Evolutionary conservation across 2,329 filamentous ascomycete genomes (phyloP).

Genomic region (Calonectria fujianensis): DNA sequence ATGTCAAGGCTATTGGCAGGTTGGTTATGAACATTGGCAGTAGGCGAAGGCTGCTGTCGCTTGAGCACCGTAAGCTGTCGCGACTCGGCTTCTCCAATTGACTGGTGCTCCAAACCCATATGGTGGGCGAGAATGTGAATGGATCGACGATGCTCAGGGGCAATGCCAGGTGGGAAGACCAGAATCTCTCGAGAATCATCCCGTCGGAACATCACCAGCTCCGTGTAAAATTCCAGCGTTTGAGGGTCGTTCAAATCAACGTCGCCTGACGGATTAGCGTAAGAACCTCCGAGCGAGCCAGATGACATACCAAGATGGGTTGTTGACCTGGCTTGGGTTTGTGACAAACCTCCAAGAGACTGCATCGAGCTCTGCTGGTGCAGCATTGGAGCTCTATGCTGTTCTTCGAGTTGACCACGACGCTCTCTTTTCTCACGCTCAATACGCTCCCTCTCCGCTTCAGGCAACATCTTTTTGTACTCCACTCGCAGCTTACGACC

Average conservation of each 20-base stretch:
- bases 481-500: constrained; percentile 96
- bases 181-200: constrained; percentile 85
- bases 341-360: constrained; percentile 81
- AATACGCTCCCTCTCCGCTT: constrained; percentile 95
- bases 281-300: constrained; percentile 32
- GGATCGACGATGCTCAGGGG: constrained; percentile 89
- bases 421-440: constrained; percentile 98
- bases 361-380: constrained; percentile 92
- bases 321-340: constrained; percentile 72
- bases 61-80: constrained; percentile 94
- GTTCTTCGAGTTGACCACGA: constrained; percentile 95
- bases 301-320: constrained; percentile 67
- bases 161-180: constrained; percentile 87
- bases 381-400: constrained; percentile 87
- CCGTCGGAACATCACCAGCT: constrained; percentile 91
- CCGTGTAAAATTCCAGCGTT: constrained; percentile 91
- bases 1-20: constrained; percentile 83
- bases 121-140: constrained; percentile 97
- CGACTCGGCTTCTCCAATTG: constrained; percentile 89
- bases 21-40: constrained; percentile 73
- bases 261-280: constrained; percentile 67
- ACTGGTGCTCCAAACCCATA: constrained; percentile 93
- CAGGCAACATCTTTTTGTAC: constrained; percentile 99
- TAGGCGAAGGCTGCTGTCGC: constrained; percentile 71
- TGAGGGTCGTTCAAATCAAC: constrained; percentile 94